Evolutionary conservation across 805 yeast species (phyloP), one percentile per base, ranked within the genome.

Genomic region (Lipomyces spencermartinsiae): DNA sequence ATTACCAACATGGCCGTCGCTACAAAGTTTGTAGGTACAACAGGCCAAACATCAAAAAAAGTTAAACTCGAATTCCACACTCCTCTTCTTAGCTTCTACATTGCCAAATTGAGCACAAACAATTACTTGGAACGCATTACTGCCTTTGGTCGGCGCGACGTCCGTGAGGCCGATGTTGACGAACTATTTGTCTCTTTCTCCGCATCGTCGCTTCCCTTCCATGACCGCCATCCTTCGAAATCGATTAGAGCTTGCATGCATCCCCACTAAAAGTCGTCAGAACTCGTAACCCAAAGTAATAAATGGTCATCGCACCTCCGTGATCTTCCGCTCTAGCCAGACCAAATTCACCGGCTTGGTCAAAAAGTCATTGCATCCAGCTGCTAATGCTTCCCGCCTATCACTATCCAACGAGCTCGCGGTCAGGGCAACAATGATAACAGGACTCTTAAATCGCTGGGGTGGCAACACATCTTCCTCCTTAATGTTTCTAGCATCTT

Each of bases 161-260:
- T 25, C 56, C 56, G 33, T 31, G 56, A 53, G 12, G 12, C 9
- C 14, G 35, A 25, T 10, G 31, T 16, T 14, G 31, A 29, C 5
- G 31, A 29, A 6, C 66, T 49, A 43, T n/a, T 43, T 12, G 56
- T 16, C 6, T 53, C 56, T 31, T 53, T 53, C 34, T 53, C 56
- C n/a, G 58, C 65, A 5, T 64, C 73, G 49, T 69, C 72, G 16
- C 58, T 56, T n/a, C 66, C 75, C 55, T 71, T 73, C 84, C 84
- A 81, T 59, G 78, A 74, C 64, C 80, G 77, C 96, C 98, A 95
- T 51, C 96, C 94, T 77, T 95, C 97, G 78, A 90, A 94, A 79
- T 94, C 97, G 77, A 94, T 93, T 61, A 94, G 81, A 0, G 98
- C 98, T 80, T 94, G 99, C 98, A 94, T 94, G 78, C 98, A 94